Base-by-base conservation (phyloP, 805 yeast species). In the Monosporozyma servazzii region DNA sequence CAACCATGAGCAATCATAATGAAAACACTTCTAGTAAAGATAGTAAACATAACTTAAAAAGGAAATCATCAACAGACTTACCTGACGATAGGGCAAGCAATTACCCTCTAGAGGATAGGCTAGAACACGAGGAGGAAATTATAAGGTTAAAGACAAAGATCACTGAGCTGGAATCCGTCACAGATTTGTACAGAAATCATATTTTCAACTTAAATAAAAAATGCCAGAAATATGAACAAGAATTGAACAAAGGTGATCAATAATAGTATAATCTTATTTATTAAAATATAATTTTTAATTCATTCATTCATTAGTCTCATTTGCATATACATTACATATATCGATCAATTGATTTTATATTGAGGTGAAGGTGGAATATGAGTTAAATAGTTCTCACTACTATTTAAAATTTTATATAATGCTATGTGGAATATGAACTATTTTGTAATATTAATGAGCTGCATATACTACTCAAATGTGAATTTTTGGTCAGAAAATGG, bases 101-200 rank as follows among this genome's bases (percentile, higher is more conserved):
- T 8, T 46, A 36, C 27, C 25, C 48, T 4, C 41, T 59, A 5
- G 47, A 49, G 29, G 36, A 23, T 21, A 54, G 53, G 15, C 52
- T 61, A 52, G 61, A 58, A 50, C 54, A 59, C 10, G 64, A 65
- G 43, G 70, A 64, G 49, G 74, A 70, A 37, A 59, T 68, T 20
- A 70, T 71, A 33, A 71, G 67, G 49, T 70, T 90, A 55, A 79
- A 80, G 56, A 87, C 96, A 0, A 75, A 95, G 53, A 87, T 90
- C 21, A 80, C 86, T 11, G 98, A 91, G 65, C 75, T 91, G 54
- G 98, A 91, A 65, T 74, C 90, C 43, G 96, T 91, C 41, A 90
- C 89, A 60, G 97, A 90, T 64, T 71, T 91, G 53, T 87, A 88
- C 71, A 79, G 87, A 58, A 79, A 91, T 6, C 79, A 95, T 58